Evolutionary conservation across 106 monocot genomes (phyloP), one percentile per base, ranked within the genome.

Genomic region (Cymbidium sinense): DNA sequence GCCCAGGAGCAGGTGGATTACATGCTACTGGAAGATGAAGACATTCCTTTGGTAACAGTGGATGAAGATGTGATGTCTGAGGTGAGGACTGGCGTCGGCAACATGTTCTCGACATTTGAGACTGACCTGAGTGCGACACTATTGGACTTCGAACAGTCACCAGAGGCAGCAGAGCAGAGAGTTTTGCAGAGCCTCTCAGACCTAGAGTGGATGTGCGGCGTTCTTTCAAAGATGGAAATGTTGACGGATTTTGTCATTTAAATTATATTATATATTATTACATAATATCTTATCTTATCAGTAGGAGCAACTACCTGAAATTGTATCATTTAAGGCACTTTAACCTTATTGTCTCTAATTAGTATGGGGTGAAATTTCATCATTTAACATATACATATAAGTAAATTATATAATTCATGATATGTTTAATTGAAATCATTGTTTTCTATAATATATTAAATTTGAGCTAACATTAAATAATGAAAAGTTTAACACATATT

Each of bases 1-100:
- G 96, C 96, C 64, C 93, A 94, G 75, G 96, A 98, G 75, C 96
- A 98, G 55, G 77, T 98, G 35, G 96, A 98, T 31, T 98, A 91
- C 74, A 94, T 98, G 96, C 82, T 98, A 37, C 76, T 82, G 34
- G 94, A 88, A 34, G 96, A 98, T 79, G 86, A 87, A 69, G 91
- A 98, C 10, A 82, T 88, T 50, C 84, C 89, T 43, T 80, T 87
- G 72, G 67, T 98, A n/a, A 75, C 69, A 0, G 71, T 78, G 13
- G 96, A 98, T 64, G 86, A 91, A 29, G 87, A 93, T 44, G 90
- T 98, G 70, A 87, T 77, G 29, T 82, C 87, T 28, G 87, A 83
- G 76, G 77, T 84, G 31, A 86, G 70, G 55, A 65, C 50, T 12
- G 96, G 94, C 50, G 82, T 94, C 4, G 78, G 47, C 17, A 83